These are phyloP conservation scores for Solanum ossicruentum DNA, from an alignment of 257 asterid species.

Conservation along the genomic window DNA sequence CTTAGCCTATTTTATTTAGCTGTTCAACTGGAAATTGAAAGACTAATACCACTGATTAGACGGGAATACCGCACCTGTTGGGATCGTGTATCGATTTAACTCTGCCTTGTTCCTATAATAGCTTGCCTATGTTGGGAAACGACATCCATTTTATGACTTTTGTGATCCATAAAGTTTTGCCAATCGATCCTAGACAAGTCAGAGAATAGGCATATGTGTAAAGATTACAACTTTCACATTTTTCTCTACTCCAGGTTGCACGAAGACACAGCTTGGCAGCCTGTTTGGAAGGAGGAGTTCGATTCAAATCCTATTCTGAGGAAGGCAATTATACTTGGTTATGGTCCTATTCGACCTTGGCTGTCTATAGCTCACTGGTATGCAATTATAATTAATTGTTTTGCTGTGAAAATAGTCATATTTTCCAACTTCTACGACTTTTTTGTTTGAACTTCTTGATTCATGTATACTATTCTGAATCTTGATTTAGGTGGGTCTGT, in stretches of 20 bases:
- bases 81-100: neutral
- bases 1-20: neutral
- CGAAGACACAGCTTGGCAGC: constrained; percentile 96
- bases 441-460: neutral
- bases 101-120: neutral
- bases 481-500: constrained; percentile 42
- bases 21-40: neutral
- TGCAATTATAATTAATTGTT: neutral
- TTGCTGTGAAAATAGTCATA: neutral
- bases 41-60: neutral
- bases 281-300: constrained; percentile 50
- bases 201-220: neutral
- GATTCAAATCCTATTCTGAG: constrained; percentile 39
- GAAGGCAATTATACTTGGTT: constrained; percentile 65
- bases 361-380: constrained; percentile 97
- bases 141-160: neutral
- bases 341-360: constrained; percentile 82
- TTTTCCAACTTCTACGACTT: neutral
- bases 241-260: constrained; percentile 43
- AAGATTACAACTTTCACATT: neutral
- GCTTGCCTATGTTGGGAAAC: neutral
- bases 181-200: neutral
- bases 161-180: neutral
- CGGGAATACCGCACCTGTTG: neutral
- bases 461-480: neutral